Evolutionary conservation across 2,329 filamentous ascomycete genomes (phyloP), one percentile per base, ranked within the genome.

Genomic region (Hysterium pulicare): DNA sequence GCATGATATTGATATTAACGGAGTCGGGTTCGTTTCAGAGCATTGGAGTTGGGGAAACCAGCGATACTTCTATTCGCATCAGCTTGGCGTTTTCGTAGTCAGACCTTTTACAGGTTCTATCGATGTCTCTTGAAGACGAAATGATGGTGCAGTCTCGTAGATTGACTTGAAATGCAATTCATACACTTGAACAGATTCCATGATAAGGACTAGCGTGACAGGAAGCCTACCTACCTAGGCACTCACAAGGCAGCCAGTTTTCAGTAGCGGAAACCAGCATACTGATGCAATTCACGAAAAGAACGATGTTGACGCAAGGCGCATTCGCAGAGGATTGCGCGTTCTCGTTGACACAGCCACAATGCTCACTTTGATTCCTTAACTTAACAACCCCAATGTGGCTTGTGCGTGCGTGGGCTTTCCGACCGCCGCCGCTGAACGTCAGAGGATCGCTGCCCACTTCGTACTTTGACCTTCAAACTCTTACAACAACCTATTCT

Each of bases 1-100:
- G 19, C 20, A 34, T 40, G 33, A 32, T 46, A 3, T 11, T 17
- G 28, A 24, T 38, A 23, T 38, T 34, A 16, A 11, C 15, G n/a
- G 24, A 21, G 22, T 39, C 17, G 24, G 37, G 21, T 11, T 30
- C 15, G 24, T 30, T 38, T 39, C 21, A 26, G 11, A 39, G 37
- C 37, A 20, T 16, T 30, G 37, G 37, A n/a, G 37, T 39, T 31
- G 9, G 16, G 26, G 35, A 16, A 31, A 17, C 17, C n/a, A 4
- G n/a, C 3, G n/a, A 19, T 31, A 30, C 31, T 30, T 8, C 13
- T 28, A 30, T 39, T 30, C 9, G 26, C 17, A 39, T 39, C 24
- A 15, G 37, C 23, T n/a, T 39, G 4, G 17, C 34, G 20, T 22
- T 13, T 24, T 16, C 10, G 34, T 7, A 8, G 15, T 37, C 13